Percentiles rank a stretch among this genome's conserved stretches.
Conservation (phyloP, 441 rosid species). For the Mallotus japonicus region DNA sequence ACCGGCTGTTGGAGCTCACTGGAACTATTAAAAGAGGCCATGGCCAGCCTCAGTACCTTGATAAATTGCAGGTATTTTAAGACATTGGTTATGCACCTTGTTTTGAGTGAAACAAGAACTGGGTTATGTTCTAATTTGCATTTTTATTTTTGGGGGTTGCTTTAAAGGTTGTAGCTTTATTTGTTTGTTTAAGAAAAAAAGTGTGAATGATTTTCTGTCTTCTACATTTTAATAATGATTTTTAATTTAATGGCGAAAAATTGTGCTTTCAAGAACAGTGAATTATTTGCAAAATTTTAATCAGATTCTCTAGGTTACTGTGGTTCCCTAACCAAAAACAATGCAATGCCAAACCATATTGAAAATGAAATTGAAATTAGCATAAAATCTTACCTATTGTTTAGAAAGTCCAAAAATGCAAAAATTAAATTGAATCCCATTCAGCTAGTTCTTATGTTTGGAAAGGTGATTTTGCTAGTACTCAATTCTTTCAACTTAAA, state of each 20-base stretch:
- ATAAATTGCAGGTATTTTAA: constrained; percentile 67
- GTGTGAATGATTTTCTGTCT: background rate
- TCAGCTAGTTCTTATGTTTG: no score
- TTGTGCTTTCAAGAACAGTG: background rate
- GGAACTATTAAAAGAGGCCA: constrained; percentile 89
- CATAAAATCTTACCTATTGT: no score
- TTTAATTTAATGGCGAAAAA: background rate
- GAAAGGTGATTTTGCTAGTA: no score
- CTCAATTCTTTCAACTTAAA: no score
- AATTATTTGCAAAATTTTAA: background rate
- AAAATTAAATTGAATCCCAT: no score
- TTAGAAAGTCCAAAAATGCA: no score
- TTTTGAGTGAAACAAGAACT: background rate
- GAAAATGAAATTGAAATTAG: background rate
- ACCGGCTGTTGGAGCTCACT: constrained; percentile 93
- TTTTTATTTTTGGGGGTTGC: background rate
- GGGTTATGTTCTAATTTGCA: background rate
- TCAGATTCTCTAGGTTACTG: background rate
- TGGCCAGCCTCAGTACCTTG: constrained; percentile 98
- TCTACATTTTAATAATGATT: background rate
- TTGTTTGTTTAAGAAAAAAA: background rate
- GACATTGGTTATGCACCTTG: no score
- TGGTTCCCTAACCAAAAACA: background rate
- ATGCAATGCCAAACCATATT: no score
- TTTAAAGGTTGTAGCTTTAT: background rate